A percentile compares a stretch with the other conserved stretches of the same genome.
Evolutionary conservation across 148 eudicot species (phyloP).

Genomic region (Camellia japonica): DNA sequence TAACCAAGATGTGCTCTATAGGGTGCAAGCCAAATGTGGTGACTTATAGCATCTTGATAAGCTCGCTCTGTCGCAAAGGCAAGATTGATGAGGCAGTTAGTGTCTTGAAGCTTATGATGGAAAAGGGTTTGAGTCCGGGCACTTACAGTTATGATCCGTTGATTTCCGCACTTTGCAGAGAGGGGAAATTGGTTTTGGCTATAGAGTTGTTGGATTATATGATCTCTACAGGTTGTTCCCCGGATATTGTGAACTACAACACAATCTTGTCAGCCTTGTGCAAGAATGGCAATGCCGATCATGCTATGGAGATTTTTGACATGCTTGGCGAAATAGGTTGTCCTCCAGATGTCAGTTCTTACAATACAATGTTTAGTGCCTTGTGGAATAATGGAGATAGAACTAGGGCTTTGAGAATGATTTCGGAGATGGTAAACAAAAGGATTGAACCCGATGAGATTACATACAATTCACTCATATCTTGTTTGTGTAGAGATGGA

Average conservation of each 20-base stretch:
- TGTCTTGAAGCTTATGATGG: constrained; percentile 52
- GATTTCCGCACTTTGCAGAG: constrained; percentile 57
- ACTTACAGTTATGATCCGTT: constrained; percentile 63
- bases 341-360: constrained; percentile 64
- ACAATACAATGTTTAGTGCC: constrained; percentile 57
- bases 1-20: constrained; percentile 47
- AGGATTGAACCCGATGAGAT: constrained; percentile 68
- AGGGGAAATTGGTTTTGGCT: constrained; percentile 56
- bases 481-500: constrained; percentile 67
- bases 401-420: constrained; percentile 38
- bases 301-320: constrained; percentile 53
- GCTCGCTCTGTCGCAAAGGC: constrained; percentile 55
- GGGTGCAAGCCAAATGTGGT: constrained; percentile 58
- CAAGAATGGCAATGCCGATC: constrained; percentile 54
- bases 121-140: constrained; percentile 53
- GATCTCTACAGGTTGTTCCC: constrained; percentile 60
- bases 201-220: constrained; percentile 55
- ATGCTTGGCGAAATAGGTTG: constrained; percentile 57
- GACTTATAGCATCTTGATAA: constrained; percentile 56
- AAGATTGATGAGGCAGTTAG: constrained; percentile 47
- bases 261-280: constrained; percentile 57
- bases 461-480: constrained; percentile 61
- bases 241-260: constrained; percentile 69
- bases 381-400: constrained; percentile 56
- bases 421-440: constrained; percentile 51